Conservation (phyloP, 805 yeast genomes). For the Candida sonorensis region DNA sequence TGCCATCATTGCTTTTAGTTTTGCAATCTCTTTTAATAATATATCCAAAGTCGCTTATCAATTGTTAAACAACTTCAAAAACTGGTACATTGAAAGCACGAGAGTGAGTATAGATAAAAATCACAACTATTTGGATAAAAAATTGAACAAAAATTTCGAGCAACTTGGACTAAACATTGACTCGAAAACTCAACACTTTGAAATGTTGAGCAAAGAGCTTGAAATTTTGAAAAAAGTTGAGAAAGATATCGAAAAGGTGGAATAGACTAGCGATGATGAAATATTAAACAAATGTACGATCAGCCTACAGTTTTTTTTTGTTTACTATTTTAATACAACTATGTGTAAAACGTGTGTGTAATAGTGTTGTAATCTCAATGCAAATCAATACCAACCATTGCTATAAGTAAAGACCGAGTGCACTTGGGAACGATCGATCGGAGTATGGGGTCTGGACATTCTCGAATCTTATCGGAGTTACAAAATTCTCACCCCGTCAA, state of each 20-base stretch:
- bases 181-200: constrained; percentile 6
- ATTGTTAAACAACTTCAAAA: constrained; percentile 15
- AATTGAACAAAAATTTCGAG: constrained; percentile 11
- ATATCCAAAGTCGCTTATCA: constrained; percentile 17
- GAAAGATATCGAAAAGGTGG: constrained; percentile 4
- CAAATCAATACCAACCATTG: too few relatives aligned
- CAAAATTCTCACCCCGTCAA: too few relatives aligned
- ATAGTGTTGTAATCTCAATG: too few relatives aligned
- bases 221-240: constrained; percentile 8
- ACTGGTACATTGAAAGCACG: constrained; percentile 20
- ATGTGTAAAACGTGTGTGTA: too few relatives aligned
- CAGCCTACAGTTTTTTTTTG: too few relatives aligned
- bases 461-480: too few relatives aligned
- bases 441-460: too few relatives aligned
- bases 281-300: too few relatives aligned
- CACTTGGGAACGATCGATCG: too few relatives aligned
- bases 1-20: constrained; percentile 22
- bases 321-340: too few relatives aligned
- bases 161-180: constrained; percentile 8
- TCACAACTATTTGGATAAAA: constrained; percentile 10
- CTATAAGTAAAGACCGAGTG: too few relatives aligned
- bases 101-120: constrained; percentile 22
- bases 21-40: constrained; percentile 21
- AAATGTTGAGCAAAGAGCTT: constrained; percentile 9
- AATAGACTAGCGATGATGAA: too few relatives aligned